A percentile compares a stretch with the other conserved stretches of the same genome.
Conservation (phyloP, 2,329 filamentous ascomycete species). For the Trichoderma sp. region DNA sequence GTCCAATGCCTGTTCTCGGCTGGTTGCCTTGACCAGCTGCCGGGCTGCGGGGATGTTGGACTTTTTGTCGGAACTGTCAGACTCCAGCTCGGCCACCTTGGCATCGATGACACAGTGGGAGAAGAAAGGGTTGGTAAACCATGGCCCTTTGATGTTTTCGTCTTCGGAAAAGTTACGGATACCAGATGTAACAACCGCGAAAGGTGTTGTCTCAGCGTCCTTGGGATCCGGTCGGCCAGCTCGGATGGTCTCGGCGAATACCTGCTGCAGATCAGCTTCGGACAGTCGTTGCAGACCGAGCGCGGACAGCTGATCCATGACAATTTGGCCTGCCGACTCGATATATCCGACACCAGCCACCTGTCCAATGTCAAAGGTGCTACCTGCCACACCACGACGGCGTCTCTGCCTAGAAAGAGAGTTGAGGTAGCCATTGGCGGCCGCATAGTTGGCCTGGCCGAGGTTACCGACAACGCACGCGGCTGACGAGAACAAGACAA, state of each 20-base stretch:
- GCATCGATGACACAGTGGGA: background rate
- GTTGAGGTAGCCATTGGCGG: slow-evolving; percentile 47
- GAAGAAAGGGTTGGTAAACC: background rate
- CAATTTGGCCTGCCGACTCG: too few relatives aligned
- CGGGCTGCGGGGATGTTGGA: slow-evolving; percentile 24
- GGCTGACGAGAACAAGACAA: slow-evolving; percentile 40
- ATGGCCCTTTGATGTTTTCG: background rate
- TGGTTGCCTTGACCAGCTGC: slow-evolving; percentile 20
- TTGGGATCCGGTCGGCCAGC: too few relatives aligned
- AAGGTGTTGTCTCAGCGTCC: too few relatives aligned
- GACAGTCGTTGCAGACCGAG: too few relatives aligned
- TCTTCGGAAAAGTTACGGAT: too few relatives aligned
- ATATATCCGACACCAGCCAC: slow-evolving; percentile 26
- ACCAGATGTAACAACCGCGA: too few relatives aligned
- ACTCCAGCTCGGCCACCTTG: too few relatives aligned
- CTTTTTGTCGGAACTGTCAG: too few relatives aligned
- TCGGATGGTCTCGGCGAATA: too few relatives aligned
- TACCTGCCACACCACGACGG: slow-evolving; percentile 40
- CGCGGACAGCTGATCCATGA: too few relatives aligned
- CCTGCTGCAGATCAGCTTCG: too few relatives aligned
- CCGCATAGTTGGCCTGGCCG: slow-evolving; percentile 48
- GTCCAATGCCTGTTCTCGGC: too few relatives aligned
- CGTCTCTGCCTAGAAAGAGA: slow-evolving; percentile 40
- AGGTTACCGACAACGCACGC: slow-evolving; percentile 32
- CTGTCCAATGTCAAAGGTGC: slow-evolving; percentile 40